Base-by-base conservation (phyloP, 1,139 yeast species). In the Candida mesenterica region DNA sequence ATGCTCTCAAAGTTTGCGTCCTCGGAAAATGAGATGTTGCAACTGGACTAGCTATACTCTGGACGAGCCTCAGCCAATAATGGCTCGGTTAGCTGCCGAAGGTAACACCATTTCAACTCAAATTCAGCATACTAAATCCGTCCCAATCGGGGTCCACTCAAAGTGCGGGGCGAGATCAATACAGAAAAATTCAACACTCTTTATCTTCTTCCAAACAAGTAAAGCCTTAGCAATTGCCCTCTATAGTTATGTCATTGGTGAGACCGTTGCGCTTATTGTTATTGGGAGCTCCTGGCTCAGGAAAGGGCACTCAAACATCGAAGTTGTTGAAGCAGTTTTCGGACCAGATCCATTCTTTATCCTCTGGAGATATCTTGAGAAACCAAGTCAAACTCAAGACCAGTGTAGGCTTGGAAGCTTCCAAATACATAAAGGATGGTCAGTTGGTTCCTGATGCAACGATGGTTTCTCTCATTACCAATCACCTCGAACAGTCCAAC, bases 261-360 rank as follows among this genome's bases (percentile, higher is more conserved):
- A 25, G 17, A 32, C 85, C 95, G 2, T 54, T 86, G 26, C 64
- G 96, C 45, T 61, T 88, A 29, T 66, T 89, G 24, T 66, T 89
- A 7, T 62, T 89, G 34, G 97, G 97, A 4, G 96, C 97, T 0
- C 97, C 97, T 0, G 97, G 97, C 0, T 75, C 96, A 1, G 97
- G 97, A 1, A 90, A 90, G 55, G 97, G 97, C 2, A 90, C 97
- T 0, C 87, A 84, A 48, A 83, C 96, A 0, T 62, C 82, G 2
- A 69, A 80, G 39, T 65, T 90, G 9, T 58, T 83, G 39, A 69
- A 73, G 34, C 64, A 66, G 32, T 74, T 82, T 43, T 75, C 82
- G 49, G 37, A 34, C 4, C 32, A 52, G 66, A 41, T 65, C 51
- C 58, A 68, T 15, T 64, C 90, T 1, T 64, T 90, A 15, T 80